phyloP scores from a whole-genome alignment of 148 eudicot species.

The Silene uniflora region DNA sequence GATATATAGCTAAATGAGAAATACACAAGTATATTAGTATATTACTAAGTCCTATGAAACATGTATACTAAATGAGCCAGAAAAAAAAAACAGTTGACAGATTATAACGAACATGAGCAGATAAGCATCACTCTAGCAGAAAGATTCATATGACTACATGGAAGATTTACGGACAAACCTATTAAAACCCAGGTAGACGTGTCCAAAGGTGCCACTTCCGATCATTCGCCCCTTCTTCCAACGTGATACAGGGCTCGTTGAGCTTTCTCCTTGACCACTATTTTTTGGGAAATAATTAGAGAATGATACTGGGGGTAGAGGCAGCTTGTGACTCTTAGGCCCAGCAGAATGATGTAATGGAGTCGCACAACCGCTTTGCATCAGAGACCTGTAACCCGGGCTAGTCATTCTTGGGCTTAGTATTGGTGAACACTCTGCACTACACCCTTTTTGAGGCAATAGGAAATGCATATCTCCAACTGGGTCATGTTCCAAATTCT shows the following conservation, averaged over 20 bases:
- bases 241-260: constrained; percentile 51
- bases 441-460: constrained; percentile 69
- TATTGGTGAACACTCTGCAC: constrained; percentile 78
- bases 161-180: constrained; percentile 31
- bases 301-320: constrained; percentile 66
- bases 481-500: constrained; percentile 67
- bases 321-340: constrained; percentile 62
- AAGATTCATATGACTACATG: no score
- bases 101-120: no score
- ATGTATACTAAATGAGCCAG: not conserved
- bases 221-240: constrained; percentile 59
- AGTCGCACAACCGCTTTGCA: constrained; percentile 71
- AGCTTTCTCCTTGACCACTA: constrained; percentile 57
- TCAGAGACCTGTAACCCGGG: constrained; percentile 70
- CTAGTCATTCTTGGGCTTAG: constrained; percentile 83
- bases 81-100: not conserved
- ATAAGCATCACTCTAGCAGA: no score
- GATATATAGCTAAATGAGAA: not conserved
- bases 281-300: constrained; percentile 52
- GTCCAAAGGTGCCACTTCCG: constrained; percentile 60
- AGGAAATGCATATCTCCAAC: constrained; percentile 59
- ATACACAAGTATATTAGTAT: not conserved
- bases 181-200: constrained; percentile 53
- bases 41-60: not conserved
- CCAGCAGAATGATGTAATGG: constrained; percentile 76